phyloP scores from a whole-genome alignment of 192 early-diverging fungal genomes.

The Dispira simplex region DNA sequence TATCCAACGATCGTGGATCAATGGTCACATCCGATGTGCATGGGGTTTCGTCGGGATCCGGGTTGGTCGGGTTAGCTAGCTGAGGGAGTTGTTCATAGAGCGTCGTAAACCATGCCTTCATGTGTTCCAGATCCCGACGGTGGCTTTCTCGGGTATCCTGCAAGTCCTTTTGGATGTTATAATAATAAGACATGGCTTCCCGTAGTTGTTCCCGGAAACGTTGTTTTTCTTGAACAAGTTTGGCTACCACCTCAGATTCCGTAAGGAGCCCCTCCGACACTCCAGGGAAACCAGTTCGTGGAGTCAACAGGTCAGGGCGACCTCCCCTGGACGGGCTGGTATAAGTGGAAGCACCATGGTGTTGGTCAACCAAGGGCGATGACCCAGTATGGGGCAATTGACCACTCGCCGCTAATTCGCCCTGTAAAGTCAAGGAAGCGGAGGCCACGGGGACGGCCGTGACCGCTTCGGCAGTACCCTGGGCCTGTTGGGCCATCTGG shows the following conservation, averaged over 20 bases:
- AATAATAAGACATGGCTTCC: not conserved
- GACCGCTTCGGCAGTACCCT: not conserved
- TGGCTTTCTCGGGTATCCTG: slow-evolving; percentile 7
- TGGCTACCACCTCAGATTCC: slow-evolving; percentile 2
- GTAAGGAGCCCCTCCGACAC: not conserved
- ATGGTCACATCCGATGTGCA: not conserved
- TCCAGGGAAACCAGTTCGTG: not conserved
- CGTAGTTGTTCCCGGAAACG: not conserved
- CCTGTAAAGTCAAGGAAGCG: not conserved
- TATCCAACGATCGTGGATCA: not conserved
- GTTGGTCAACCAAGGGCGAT: too few species aligned
- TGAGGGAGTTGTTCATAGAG: not conserved
- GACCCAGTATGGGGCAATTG: not conserved
- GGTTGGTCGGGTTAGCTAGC: not conserved
- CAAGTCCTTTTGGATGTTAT: not conserved
- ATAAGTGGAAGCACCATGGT: too few species aligned
- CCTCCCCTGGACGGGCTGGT: too few species aligned
- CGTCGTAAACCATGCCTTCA: not conserved
- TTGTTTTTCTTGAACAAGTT: slow-evolving; percentile 1
- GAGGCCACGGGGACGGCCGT: not conserved
- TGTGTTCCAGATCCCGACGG: not conserved
- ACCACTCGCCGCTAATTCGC: slow-evolving; percentile 6
- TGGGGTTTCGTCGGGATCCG: not conserved
- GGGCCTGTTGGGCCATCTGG: not conserved
- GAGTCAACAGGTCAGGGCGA: too few species aligned